Evolutionary conservation across 495 filamentous ascomycete species (phyloP).

Genomic region (Glarea lozoyensis): DNA sequence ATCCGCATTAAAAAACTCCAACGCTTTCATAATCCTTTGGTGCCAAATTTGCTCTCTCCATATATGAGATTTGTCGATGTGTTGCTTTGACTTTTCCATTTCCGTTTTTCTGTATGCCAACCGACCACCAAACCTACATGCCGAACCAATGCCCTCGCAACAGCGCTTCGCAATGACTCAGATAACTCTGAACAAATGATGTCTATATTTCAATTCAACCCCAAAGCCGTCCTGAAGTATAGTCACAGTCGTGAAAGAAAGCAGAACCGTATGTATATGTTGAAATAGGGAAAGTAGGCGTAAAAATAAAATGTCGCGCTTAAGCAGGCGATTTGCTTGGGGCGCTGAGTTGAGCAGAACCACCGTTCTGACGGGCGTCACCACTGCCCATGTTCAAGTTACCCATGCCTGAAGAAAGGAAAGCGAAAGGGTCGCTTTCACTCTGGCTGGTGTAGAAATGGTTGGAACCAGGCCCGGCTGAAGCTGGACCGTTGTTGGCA

Average conservation of each 20-base stretch:
- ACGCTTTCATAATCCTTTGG: conserved; percentile 13
- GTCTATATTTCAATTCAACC: conserved; percentile 22
- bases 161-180: conserved; percentile 19
- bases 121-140: conserved; percentile 12
- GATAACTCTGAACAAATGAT: conserved; percentile 12
- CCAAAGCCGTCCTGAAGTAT: conserved; percentile 24
- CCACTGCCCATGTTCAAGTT: conserved; percentile 76
- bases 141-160: conserved; percentile 13
- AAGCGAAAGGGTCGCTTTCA: conserved; percentile 78
- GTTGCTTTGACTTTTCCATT: conserved; percentile 6
- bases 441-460: conserved; percentile 48
- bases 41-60: conserved; percentile 20
- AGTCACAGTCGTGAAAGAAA: conserved; percentile 19
- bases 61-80: background rate
- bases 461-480: conserved; percentile 53
- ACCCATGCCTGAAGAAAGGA: conserved; percentile 74
- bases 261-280: conserved; percentile 19
- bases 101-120: conserved; percentile 12
- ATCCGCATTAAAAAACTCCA: conserved; percentile 23
- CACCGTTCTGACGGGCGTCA: conserved; percentile 71
- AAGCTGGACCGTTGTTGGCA: conserved; percentile 63
- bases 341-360: conserved; percentile 33
- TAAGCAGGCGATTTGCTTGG: conserved; percentile 59
- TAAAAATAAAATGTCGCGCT: conserved; percentile 9
- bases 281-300: conserved; percentile 17